Conservation (phyloP, 225 moss, liverwort and hornwort genomes). For the Polytrichum commune region DNA sequence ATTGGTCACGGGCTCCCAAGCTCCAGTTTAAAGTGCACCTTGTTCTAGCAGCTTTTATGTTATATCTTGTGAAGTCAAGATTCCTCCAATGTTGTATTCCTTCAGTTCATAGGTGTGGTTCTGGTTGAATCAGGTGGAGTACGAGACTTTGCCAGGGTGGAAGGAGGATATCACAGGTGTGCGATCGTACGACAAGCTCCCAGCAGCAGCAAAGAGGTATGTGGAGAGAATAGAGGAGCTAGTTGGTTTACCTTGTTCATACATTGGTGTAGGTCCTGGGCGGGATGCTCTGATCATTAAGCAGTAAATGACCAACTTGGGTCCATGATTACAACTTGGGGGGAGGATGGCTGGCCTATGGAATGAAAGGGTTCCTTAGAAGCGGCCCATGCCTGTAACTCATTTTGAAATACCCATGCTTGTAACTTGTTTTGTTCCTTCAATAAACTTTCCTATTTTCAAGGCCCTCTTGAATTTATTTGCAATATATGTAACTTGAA, state of each 20-base stretch:
- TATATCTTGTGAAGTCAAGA: background rate
- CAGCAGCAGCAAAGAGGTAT: slow-evolving; percentile 73
- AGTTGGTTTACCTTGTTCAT: slow-evolving; percentile 60
- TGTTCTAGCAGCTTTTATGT: background rate
- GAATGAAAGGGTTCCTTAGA: background rate
- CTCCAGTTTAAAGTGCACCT: too few relatives aligned
- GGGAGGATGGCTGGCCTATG: background rate
- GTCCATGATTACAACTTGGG: background rate
- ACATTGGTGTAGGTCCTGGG: slow-evolving; percentile 94
- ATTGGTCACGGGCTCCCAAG: too few relatives aligned
- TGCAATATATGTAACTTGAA: background rate
- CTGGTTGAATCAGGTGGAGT: slow-evolving; percentile 59
- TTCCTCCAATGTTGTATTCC: too few relatives aligned
- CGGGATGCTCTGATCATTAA: slow-evolving; percentile 92
- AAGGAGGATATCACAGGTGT: slow-evolving; percentile 69
- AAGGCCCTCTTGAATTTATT: background rate
- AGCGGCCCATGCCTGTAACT: background rate
- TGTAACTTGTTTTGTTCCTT: background rate
- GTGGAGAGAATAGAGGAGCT: slow-evolving; percentile 86
- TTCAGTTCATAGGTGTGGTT: too few relatives aligned
- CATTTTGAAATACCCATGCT: too few relatives aligned
- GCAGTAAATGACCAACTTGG: slow-evolving; percentile 17
- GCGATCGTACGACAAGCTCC: slow-evolving; percentile 75
- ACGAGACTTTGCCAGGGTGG: slow-evolving; percentile 86
- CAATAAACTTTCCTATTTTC: background rate